phyloP scores from a whole-genome alignment of 2,329 filamentous ascomycete species.

The Colletotrichum musae region DNA sequence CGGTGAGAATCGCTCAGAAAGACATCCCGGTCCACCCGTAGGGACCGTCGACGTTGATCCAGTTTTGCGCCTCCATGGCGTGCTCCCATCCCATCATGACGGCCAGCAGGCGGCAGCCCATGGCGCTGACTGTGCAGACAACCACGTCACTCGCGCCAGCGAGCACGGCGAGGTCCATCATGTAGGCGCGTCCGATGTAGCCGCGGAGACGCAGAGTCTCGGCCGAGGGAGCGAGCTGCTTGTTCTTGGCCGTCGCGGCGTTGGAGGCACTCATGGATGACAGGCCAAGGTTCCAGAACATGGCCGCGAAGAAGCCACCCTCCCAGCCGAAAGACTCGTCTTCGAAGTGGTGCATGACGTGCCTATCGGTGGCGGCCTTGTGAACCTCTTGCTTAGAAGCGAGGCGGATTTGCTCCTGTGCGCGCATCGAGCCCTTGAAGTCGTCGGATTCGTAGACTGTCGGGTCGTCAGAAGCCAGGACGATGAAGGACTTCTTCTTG shows the following conservation, averaged over 20 bases:
- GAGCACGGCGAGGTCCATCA: constrained; percentile 84
- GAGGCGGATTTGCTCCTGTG: constrained; percentile 83
- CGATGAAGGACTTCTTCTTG: constrained; percentile 62
- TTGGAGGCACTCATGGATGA: constrained; percentile 55
- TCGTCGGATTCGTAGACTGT: constrained; percentile 78
- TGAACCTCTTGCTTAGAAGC: constrained; percentile 72
- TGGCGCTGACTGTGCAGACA: constrained; percentile 82
- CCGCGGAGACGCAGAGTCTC: constrained; percentile 78
- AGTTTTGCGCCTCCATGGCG: constrained; percentile 71
- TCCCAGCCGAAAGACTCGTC: constrained; percentile 89
- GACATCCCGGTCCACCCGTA: constrained; percentile 71
- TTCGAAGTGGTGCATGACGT: constrained; percentile 75
- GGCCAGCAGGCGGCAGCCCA: constrained; percentile 80
- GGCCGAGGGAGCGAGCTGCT: constrained; percentile 56
- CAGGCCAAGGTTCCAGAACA: constrained; percentile 85
- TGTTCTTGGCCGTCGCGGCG: constrained; percentile 50
- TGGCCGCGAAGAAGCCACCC: constrained; percentile 85
- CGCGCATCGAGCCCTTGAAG: constrained; percentile 69
- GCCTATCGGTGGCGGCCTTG: constrained; percentile 58
- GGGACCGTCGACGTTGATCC: constrained; percentile 85
- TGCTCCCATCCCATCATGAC: constrained; percentile 91
- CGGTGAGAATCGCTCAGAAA: constrained; percentile 2
- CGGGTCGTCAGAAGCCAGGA: constrained; percentile 87
- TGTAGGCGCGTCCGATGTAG: constrained; percentile 83
- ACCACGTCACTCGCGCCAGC: constrained; percentile 77